These are phyloP conservation scores for Somion occarium DNA, from an alignment of 1,284 basidiomycete genomes.

Conservation along the genomic window DNA sequence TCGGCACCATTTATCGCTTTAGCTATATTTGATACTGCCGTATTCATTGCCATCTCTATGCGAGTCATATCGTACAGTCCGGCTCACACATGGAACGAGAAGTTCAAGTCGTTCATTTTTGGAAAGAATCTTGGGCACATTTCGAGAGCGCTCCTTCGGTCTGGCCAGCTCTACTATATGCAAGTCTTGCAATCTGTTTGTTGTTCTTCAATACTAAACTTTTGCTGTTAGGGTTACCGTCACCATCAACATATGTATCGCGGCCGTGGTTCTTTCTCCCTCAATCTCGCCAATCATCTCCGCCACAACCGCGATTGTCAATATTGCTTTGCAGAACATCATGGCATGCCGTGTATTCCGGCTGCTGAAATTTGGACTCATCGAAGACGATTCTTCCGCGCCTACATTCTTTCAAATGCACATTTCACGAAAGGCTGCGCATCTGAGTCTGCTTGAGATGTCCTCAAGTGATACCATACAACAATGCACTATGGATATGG, in stretches of 20 bases:
- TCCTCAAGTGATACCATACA: neutral
- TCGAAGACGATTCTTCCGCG: neutral
- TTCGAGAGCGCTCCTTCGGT: neutral
- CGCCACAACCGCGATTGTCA: slow-evolving; percentile 20
- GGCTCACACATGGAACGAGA: neutral
- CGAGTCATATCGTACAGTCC: neutral
- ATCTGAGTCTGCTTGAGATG: neutral
- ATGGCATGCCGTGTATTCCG: slow-evolving; percentile 28
- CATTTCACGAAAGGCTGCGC: neutral
- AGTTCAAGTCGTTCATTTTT: neutral
- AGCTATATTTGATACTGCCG: neutral
- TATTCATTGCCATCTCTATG: neutral
- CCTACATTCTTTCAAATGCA: neutral
- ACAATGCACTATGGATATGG: no score
- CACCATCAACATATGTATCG: slow-evolving; percentile 17
- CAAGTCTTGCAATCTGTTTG: neutral
- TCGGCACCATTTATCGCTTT: neutral
- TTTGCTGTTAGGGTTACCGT: no score
- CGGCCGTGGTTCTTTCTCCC: slow-evolving; percentile 17
- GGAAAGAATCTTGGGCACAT: neutral
- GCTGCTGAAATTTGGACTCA: slow-evolving; percentile 14
- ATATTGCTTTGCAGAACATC: slow-evolving; percentile 20
- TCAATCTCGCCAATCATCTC: slow-evolving; percentile 14
- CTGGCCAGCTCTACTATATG: slow-evolving; percentile 3
- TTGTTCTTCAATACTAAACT: no score